These are phyloP conservation scores for Fagopyrum esculentum DNA, from an alignment of 148 eudicot genomes.

Conservation along the genomic window DNA sequence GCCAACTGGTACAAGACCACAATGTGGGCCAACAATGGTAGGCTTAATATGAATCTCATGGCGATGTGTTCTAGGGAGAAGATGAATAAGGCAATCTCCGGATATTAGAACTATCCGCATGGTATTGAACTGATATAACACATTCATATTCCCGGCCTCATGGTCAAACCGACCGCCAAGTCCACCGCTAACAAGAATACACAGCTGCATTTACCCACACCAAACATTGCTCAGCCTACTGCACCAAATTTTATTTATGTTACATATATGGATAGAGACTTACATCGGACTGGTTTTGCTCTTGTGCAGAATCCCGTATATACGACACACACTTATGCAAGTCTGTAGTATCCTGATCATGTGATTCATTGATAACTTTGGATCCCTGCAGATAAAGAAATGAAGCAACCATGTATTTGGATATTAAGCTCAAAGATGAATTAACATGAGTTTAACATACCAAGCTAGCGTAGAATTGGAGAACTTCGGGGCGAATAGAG, in stretches of 20 bases:
- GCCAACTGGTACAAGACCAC: conserved; percentile 83
- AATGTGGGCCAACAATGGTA: conserved; percentile 80
- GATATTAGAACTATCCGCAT: conserved; percentile 61
- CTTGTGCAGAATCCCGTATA: conserved; percentile 41
- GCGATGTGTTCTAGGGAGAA: conserved; percentile 58
- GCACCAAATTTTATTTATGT: no score
- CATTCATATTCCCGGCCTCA: conserved; percentile 80
- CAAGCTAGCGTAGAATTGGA: no score
- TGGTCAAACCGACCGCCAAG: conserved; percentile 96
- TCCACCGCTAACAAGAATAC: conserved; percentile 81
- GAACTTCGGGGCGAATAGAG: no score
- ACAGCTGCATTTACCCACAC: conserved; percentile 31
- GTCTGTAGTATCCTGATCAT: conserved; percentile 94
- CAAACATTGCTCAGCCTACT: no score
- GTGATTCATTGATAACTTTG: conserved; percentile 56
- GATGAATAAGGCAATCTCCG: conserved; percentile 75
- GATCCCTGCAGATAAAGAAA: conserved; percentile 75
- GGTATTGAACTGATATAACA: conserved; percentile 54
- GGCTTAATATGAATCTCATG: conserved; percentile 59
- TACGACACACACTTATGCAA: conserved; percentile 72
- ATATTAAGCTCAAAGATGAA: no score
- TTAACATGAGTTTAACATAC: no score
- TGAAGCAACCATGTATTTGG: no score
- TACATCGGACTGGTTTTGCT: conserved; percentile 55
- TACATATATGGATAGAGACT: conserved; percentile 15